Base-by-base conservation (phyloP, 148 eudicot species). In the Arbutus unedo region DNA sequence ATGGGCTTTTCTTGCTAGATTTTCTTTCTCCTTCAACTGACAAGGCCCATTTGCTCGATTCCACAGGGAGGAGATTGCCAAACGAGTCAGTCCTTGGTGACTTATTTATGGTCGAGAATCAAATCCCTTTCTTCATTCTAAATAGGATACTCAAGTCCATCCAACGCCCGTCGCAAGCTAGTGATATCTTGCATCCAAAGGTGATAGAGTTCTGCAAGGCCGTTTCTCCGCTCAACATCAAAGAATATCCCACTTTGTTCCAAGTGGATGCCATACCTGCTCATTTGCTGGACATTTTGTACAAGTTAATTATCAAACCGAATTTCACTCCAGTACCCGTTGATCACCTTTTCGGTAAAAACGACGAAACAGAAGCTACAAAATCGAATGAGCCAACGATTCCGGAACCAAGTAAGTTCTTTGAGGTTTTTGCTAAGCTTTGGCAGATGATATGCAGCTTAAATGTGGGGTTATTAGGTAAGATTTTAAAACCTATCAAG, bases 81-180 rank as follows among this genome's bases (percentile, higher is more conserved):
- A 77, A 87, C 54, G 83, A 88, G 38, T 82, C 86, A 0, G 82
- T 93, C 55, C 83, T 90, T 3, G 81, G 88, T 38, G 93, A 92
- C 66, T 86, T 91, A 4, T 56, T 91, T 78, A 89, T 87, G 91
- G 83, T 93, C 9, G 97, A 91, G 81, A 93, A 93, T 66, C 97
- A 92, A 68, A 81, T 93, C n/a, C 95, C 95, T 0, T 25, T 88
- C 51, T 78, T 86, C 66, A 57, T 85, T 14, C 57, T 91, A 4
- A 76, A 83, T 8, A 77, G 85, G 50, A 85, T 87, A 31, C 56
- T 81, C n/a, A n/a, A n/a, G 54, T 80, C 76, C 18, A 56, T 85
- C 25, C 79, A 80, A 4, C 43, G 19, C 10, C 16, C 59, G 4
- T 81, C 86, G 3, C 14, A 68, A 9, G 86, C 66, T 48, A 82